Conservation (phyloP, 345 rosid genomes). For the Heritiera littoralis region DNA sequence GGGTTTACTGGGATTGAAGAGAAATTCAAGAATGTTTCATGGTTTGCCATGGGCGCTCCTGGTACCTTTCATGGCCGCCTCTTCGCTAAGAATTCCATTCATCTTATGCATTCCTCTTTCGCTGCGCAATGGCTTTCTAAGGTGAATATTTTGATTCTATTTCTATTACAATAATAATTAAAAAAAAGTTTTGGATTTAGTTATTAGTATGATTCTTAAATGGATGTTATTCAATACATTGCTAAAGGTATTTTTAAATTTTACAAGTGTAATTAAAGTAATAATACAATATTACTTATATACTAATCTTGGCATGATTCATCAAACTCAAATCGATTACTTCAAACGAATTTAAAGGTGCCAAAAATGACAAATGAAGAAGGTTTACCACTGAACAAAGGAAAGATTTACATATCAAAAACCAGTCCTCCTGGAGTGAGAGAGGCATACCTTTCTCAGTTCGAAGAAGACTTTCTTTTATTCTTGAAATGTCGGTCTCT, state of each 20-base stretch:
- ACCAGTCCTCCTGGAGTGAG: background rate
- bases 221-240: too few species aligned
- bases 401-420: conserved; percentile 1
- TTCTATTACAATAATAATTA: background rate
- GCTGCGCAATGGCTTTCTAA: conserved; percentile 39
- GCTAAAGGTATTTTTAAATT: too few species aligned
- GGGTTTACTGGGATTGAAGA: background rate
- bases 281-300: too few species aligned
- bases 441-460: background rate
- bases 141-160: conserved; percentile 6
- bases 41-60: conserved; percentile 33
- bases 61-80: conserved; percentile 37
- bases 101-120: conserved; percentile 26
- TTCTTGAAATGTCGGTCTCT: background rate
- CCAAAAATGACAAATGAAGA: background rate
- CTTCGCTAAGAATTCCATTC: conserved; percentile 31
- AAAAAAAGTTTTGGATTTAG: too few species aligned
- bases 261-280: too few species aligned
- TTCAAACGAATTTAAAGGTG: background rate
- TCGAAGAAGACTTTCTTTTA: background rate
- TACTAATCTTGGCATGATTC: background rate
- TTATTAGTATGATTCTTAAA: too few species aligned
- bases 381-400: background rate
- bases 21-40: background rate
- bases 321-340: background rate